Percentiles rank a stretch among this genome's conserved stretches.
Conservation (phyloP, 345 rosid genomes). For the Eucalyptus cloeziana region DNA sequence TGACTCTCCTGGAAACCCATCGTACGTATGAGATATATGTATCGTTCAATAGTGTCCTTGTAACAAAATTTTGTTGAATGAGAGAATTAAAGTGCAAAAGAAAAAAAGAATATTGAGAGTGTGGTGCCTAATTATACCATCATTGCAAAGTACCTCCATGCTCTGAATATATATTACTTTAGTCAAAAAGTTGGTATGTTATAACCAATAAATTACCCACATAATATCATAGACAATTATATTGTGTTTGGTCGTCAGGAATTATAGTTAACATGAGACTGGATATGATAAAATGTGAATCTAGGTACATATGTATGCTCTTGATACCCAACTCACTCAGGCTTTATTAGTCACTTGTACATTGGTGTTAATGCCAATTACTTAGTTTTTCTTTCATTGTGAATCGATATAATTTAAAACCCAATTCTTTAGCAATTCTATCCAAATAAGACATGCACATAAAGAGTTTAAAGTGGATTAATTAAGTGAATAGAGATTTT, state of each 20-base stretch:
- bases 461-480: too few relatives aligned
- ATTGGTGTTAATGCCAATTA: too few relatives aligned
- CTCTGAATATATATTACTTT: background rate
- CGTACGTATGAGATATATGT: background rate
- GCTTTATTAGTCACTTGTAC: too few relatives aligned
- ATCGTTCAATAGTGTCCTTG: background rate
- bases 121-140: background rate
- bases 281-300: too few relatives aligned
- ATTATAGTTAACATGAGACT: too few relatives aligned
- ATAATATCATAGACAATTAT: background rate
- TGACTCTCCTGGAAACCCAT: background rate
- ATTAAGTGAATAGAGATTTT: background rate
- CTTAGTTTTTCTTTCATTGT: too few relatives aligned
- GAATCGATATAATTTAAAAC: background rate
- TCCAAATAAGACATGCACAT: accelerated
- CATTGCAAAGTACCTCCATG: background rate
- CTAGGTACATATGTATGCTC: too few relatives aligned
- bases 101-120: background rate
- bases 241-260: accelerated
- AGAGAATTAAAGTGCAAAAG: background rate
- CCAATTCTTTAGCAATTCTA: too few relatives aligned
- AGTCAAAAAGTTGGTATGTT: background rate
- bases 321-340: too few relatives aligned
- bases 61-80: background rate
- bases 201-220: background rate